Evolutionary conservation across 2,329 filamentous ascomycete genomes (phyloP).

Genomic region (Zelopaecilomyces penicillatus): DNA sequence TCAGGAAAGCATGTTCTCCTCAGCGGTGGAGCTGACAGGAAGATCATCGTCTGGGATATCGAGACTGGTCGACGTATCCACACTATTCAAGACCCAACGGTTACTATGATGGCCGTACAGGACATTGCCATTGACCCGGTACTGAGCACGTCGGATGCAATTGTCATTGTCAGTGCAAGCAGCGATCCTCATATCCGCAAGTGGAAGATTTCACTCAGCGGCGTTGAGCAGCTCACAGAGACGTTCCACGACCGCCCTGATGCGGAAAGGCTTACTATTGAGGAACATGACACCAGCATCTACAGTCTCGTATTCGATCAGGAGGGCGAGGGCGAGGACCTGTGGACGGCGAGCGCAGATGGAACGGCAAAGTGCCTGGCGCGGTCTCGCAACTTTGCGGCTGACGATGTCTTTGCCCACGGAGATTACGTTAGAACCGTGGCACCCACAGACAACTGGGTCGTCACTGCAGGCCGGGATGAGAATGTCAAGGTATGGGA

Average conservation of each 20-base stretch:
- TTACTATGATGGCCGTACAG: slow-evolving; percentile 69
- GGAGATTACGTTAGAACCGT: slow-evolving; percentile 87
- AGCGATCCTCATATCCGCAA: slow-evolving; percentile 72
- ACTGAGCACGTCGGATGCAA: slow-evolving; percentile 38
- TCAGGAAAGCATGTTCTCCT: slow-evolving; percentile 56
- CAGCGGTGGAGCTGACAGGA: slow-evolving; percentile 69
- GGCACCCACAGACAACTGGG: slow-evolving; percentile 65
- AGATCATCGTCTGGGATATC: slow-evolving; percentile 77
- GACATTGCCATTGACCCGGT: slow-evolving; percentile 68
- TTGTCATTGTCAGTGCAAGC: slow-evolving; percentile 68
- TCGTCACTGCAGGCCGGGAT: slow-evolving; percentile 81
- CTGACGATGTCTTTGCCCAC: slow-evolving; percentile 67
- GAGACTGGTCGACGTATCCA: slow-evolving; percentile 60
- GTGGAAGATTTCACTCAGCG: slow-evolving; percentile 55
- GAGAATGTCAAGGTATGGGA: slow-evolving; percentile 93
- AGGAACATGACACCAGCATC: slow-evolving; percentile 84
- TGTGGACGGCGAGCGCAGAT: slow-evolving; percentile 92
- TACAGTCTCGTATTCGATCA: slow-evolving; percentile 70
- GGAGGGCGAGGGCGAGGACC: slow-evolving; percentile 53
- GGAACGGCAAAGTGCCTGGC: slow-evolving; percentile 76
- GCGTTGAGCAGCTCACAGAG: slow-evolving; percentile 47
- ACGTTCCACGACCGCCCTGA: slow-evolving; percentile 32
- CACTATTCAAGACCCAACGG: slow-evolving; percentile 65
- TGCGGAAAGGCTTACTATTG: slow-evolving; percentile 45
- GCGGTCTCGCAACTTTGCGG: slow-evolving; percentile 57